Conservation (phyloP, 2,329 filamentous ascomycete species). For the Beauveria pseudobassiana region DNA sequence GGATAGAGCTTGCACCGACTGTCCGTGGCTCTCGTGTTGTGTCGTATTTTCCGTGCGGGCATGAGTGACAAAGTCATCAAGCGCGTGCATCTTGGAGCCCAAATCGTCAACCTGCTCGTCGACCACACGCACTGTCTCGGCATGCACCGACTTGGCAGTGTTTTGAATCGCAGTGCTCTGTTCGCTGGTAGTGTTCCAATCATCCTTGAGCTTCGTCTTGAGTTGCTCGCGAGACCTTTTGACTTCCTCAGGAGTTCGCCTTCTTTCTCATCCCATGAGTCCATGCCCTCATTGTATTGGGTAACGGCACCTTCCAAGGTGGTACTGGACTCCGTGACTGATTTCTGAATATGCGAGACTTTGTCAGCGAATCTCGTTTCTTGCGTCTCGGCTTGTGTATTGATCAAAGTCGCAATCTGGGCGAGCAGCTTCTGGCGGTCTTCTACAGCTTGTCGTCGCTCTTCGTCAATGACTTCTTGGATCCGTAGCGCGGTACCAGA, state of each 20-base stretch:
- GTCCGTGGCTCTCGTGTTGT: slow-evolving; percentile 63
- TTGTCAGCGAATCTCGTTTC: slow-evolving; percentile 61
- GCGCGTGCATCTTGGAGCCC: slow-evolving; percentile 76
- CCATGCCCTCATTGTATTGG: slow-evolving; percentile 64
- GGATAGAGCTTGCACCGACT: slow-evolving; percentile 60
- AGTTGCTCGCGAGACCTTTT: slow-evolving; percentile 67
- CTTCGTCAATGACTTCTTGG: slow-evolving; percentile 64
- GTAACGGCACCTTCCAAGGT: slow-evolving; percentile 57
- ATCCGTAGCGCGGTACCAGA: slow-evolving; percentile 58
- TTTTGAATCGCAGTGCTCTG: slow-evolving; percentile 78
- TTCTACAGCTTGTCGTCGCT: slow-evolving; percentile 61
- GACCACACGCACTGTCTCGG: slow-evolving; percentile 82
- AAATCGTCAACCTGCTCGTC: slow-evolving; percentile 84
- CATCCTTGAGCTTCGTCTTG: slow-evolving; percentile 75
- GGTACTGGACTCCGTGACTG: slow-evolving; percentile 55
- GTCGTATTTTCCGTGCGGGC: slow-evolving; percentile 73
- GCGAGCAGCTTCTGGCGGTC: slow-evolving; percentile 68
- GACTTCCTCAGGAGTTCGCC: slow-evolving; percentile 61
- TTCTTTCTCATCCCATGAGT: slow-evolving; percentile 64
- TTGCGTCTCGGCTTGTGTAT: slow-evolving; percentile 64
- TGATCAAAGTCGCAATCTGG: slow-evolving; percentile 73
- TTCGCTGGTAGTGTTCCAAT: slow-evolving; percentile 74
- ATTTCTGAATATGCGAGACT: slow-evolving; percentile 54
- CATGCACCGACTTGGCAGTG: slow-evolving; percentile 80
- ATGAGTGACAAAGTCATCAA: slow-evolving; percentile 83